A percentile compares a stretch with the other conserved stretches of the same genome.
These are phyloP conservation scores for Kockovaella imperatae DNA, from an alignment of 768 basidiomycete genomes.

Conservation along the genomic window DNA sequence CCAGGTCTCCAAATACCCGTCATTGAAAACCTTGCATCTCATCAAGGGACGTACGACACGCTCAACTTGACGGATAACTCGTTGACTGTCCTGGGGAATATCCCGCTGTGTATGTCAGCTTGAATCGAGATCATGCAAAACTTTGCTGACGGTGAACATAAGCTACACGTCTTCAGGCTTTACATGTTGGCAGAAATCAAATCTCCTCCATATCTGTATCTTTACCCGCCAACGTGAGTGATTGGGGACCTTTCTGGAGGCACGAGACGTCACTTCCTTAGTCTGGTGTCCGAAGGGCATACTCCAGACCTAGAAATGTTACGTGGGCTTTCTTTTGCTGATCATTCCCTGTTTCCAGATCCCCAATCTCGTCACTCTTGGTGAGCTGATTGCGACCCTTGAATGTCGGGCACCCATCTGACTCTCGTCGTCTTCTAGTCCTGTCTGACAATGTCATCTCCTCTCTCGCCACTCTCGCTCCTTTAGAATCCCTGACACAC, in stretches of 20 bases:
- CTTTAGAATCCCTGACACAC: conserved; percentile 37
- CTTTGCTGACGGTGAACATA: neutral
- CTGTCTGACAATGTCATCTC: conserved; percentile 42
- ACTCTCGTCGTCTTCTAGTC: conserved; percentile 27
- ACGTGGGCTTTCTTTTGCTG: conserved; percentile 1
- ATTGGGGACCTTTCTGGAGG: no score
- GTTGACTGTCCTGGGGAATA: conserved; percentile 40
- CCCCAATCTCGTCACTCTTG: conserved; percentile 43
- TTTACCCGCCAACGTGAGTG: conserved; percentile 32
- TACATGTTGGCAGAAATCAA: conserved; percentile 42
- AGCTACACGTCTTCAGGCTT: conserved; percentile 39
- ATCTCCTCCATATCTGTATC: conserved; percentile 40
- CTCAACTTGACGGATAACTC: conserved; percentile 45
- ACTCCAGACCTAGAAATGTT: neutral
- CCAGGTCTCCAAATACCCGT: conserved; percentile 42
- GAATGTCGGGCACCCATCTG: neutral
- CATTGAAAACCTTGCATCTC: conserved; percentile 44
- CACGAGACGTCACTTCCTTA: no score
- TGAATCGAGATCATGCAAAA: neutral
- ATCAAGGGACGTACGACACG: conserved; percentile 44
- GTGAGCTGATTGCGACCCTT: conserved; percentile 18
- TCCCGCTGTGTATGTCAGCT: conserved; percentile 37
- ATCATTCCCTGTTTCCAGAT: conserved; percentile 22
- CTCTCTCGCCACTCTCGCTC: conserved; percentile 39
- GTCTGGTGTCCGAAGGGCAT: neutral